A percentile compares a stretch with the other conserved stretches of the same genome.
These are phyloP conservation scores for Acmispon strigosus DNA, from an alignment of 306 rosid species.

Conservation along the genomic window DNA sequence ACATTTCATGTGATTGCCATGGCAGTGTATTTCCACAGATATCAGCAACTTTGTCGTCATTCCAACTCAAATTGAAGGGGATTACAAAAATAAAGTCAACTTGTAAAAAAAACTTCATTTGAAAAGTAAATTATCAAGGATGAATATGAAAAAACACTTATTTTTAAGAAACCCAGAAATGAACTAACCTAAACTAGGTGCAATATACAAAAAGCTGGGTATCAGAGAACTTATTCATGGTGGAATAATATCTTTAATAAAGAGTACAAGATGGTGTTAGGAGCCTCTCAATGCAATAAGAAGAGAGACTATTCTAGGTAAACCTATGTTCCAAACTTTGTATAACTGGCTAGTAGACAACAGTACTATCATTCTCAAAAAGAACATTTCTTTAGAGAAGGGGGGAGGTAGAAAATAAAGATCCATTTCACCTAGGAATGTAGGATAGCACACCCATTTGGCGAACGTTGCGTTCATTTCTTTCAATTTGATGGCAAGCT, in stretches of 20 bases:
- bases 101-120: neutral
- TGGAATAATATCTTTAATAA: neutral
- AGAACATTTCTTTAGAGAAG: slow-evolving; percentile 2
- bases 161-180: slow-evolving; percentile 3
- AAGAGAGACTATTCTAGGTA: neutral
- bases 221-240: neutral
- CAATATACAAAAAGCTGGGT: too few species aligned
- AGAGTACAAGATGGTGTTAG: slow-evolving; percentile 3
- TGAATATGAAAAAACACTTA: neutral
- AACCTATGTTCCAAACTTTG: neutral
- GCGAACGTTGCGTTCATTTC: slow-evolving; percentile 87
- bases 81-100: neutral
- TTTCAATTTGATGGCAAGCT: slow-evolving; percentile 99
- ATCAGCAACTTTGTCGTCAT: neutral
- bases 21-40: neutral
- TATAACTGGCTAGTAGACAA: neutral
- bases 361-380: neutral
- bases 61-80: neutral
- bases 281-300: neutral
- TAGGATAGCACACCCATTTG: slow-evolving; percentile 90
- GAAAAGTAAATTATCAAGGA: neutral
- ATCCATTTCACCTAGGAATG: slow-evolving; percentile 70
- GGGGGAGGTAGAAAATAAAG: neutral
- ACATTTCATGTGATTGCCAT: neutral
- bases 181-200: neutral